Evolutionary conservation across 2,329 filamentous ascomycete genomes (phyloP), one percentile per base, ranked within the genome.

Genomic region (Colletotrichum gigasporum): DNA sequence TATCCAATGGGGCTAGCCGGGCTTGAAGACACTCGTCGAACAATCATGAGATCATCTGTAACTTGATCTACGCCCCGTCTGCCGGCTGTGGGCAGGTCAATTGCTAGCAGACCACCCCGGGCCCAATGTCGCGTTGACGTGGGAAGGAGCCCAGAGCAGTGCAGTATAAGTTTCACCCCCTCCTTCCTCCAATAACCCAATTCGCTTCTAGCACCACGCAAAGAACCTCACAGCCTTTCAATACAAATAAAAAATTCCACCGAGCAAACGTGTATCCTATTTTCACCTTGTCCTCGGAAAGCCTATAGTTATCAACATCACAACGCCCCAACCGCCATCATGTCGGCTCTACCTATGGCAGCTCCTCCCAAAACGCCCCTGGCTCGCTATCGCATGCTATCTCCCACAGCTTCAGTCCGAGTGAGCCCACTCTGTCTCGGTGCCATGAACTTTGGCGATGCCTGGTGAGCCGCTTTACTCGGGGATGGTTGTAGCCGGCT

Each of bases 361-460:
- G 79, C 84, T 4, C 76, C 82, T 4, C 83, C 87, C 24, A 82
- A 85, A 74, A 89, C 88, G 61, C 84, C 87, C 58, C 76, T 92
- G 67, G 88, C 82, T 64, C 84, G 87, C 55, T 90, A 91, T 70
- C 87, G 90, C 6, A 76, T 92, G 45, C 83, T 93, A 11, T 86
- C 90, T 1, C 88, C 90, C 9, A 86, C 83, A 0, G 90, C 91
- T 2, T 83, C 85, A 0, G 81, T 92, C 20, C 82, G 88, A 30
- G 89, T 92, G n/a, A 90, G 87, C 66, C 90, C 90, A 4, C 74
- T 92, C 1, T 87, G 85, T 42, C 82, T 93, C 2, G 90, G 89
- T 10, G 80, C 80, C 54, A 90, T 90, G 87, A 88, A 85, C 74
- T 87, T 91, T 75, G 89, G 89, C 44, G 77, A 86, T 59, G 78